A percentile compares a stretch with the other conserved stretches of the same genome.
phyloP scores from a whole-genome alignment of 1,284 basidiomycete species.

The Clitocybe nebularis region DNA sequence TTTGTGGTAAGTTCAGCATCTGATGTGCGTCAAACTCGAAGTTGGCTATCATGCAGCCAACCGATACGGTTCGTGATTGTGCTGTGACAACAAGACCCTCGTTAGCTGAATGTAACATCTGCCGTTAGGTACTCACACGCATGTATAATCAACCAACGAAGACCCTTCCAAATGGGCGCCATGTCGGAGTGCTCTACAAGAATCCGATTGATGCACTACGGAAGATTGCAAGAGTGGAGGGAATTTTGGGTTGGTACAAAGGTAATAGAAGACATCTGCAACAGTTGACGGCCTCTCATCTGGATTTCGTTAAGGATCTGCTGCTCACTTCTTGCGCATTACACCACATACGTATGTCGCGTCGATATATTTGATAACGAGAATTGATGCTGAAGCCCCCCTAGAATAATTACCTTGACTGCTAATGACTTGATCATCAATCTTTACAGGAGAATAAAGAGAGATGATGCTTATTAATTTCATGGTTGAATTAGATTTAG shows the following conservation, averaged over 20 bases:
- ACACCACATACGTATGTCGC: conserved; percentile 81
- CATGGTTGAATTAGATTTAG: too few relatives aligned
- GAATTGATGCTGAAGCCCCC: conserved; percentile 1
- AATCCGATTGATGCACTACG: conserved; percentile 95
- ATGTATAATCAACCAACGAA: conserved; percentile 95
- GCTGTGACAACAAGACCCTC: conserved; percentile 13
- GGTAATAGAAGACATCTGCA: conserved; percentile 47
- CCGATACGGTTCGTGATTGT: conserved; percentile 64
- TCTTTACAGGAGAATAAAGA: conserved; percentile 59
- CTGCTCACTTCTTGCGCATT: conserved; percentile 89
- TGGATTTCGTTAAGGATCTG: conserved; percentile 56
- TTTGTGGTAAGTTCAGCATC: conserved; percentile 12
- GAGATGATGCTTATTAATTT: too few relatives aligned
- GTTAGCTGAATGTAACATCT: conserved; percentile 5
- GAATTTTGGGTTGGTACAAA: conserved; percentile 90
- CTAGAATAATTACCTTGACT: conserved; percentile 84
- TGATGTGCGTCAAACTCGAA: neutral
- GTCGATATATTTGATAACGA: neutral
- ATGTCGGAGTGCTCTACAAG: conserved; percentile 78
- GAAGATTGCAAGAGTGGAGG: conserved; percentile 93
- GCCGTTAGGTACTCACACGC: conserved; percentile 75
- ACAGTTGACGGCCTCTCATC: neutral
- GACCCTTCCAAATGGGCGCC: conserved; percentile 67
- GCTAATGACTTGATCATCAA: conserved; percentile 82
- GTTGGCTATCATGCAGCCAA: conserved; percentile 88